Conservation (phyloP, 345 rosid species). For the Hevea brasiliensis region DNA sequence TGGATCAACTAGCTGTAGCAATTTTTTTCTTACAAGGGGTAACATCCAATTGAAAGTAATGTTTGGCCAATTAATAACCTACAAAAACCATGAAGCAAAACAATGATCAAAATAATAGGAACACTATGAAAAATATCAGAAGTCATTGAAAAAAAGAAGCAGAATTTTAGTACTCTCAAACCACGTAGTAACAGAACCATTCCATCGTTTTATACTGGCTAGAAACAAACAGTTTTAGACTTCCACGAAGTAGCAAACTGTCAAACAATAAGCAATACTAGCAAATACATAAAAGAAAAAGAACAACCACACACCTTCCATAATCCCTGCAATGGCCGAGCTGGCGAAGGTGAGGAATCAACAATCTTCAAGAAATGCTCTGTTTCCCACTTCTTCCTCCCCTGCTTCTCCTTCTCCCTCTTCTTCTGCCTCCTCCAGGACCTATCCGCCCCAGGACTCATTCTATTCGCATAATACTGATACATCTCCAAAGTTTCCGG, state of each 20-base stretch:
- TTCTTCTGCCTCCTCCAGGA: constrained; percentile 66
- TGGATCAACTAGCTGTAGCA: not conserved
- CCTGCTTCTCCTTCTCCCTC: constrained; percentile 76
- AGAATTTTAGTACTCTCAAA: not conserved
- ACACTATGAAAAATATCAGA: too few relatives aligned
- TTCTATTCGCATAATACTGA: constrained; percentile 71
- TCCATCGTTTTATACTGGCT: not conserved
- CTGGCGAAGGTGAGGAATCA: constrained; percentile 60
- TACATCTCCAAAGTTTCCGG: constrained; percentile 76
- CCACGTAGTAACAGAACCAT: not conserved
- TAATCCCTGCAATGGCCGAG: constrained; percentile 80
- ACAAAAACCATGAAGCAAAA: not conserved
- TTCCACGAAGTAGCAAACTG: not conserved
- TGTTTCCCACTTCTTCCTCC: constrained; percentile 68
- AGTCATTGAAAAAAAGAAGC: too few relatives aligned
- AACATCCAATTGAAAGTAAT: not conserved
- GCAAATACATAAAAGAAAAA: not conserved
- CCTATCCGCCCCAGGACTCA: constrained; percentile 60
- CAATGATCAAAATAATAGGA: too few relatives aligned
- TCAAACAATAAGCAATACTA: not conserved
- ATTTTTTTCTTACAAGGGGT: not conserved
- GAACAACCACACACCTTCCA: constrained; percentile 64
- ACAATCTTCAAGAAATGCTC: constrained; percentile 78
- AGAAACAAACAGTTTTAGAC: not conserved
- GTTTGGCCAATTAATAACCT: not conserved